These are phyloP conservation scores for Trichoderma sp. DNA, from an alignment of 2,329 filamentous ascomycete species.

Conservation along the genomic window DNA sequence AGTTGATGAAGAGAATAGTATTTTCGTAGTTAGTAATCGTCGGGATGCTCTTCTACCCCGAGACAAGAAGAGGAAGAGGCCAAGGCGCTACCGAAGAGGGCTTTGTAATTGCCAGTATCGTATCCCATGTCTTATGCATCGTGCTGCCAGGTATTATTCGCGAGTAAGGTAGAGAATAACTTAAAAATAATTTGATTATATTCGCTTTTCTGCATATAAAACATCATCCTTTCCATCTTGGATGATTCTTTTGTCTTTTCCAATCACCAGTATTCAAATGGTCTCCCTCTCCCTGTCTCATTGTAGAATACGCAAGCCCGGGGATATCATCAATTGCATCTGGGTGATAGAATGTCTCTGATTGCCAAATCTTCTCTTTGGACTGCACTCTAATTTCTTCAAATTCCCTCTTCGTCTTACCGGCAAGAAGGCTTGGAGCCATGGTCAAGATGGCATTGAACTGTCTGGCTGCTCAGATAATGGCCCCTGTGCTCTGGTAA, in stretches of 20 bases:
- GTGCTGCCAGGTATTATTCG: not conserved
- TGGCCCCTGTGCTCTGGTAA: not conserved
- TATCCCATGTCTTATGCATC: not conserved
- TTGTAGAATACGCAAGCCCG: not conserved
- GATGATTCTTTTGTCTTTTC: not conserved
- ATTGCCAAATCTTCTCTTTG: not conserved
- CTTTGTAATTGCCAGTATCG: not conserved
- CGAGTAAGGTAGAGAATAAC: not conserved
- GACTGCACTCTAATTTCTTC: not conserved
- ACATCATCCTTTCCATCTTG: not conserved
- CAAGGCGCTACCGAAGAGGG: not conserved
- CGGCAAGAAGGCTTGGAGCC: not conserved
- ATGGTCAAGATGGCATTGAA: not conserved
- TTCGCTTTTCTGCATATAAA: not conserved
- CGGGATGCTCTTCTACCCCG: not conserved
- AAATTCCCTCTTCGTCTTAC: rapidly evolving
- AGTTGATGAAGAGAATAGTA: not conserved
- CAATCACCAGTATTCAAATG: not conserved
- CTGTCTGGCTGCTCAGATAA: not conserved
- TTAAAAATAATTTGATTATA: not conserved
- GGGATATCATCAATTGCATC: not conserved
- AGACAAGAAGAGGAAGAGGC: not conserved
- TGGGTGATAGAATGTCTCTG: not conserved
- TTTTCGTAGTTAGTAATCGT: not conserved
- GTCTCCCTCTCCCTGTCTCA: not conserved